Percentiles rank a stretch among this genome's conserved stretches.
Conservation (phyloP, 2,329 filamentous ascomycete genomes). For the Paraphaeosphaeria minitans region DNA sequence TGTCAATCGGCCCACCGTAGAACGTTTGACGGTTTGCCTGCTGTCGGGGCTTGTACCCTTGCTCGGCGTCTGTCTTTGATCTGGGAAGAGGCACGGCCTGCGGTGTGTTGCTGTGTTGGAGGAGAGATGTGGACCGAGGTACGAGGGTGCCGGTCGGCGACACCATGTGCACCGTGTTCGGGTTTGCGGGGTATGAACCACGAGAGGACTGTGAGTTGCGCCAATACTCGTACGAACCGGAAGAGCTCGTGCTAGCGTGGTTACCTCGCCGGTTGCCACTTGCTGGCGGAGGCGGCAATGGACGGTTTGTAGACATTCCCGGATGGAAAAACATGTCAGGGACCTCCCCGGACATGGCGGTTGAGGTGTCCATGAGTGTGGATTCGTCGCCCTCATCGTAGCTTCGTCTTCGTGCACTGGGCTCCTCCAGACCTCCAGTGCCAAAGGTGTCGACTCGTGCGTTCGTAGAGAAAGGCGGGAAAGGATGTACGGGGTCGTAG, state of each 20-base stretch:
- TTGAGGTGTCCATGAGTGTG: constrained; percentile 49
- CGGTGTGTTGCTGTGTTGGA: constrained; percentile 80
- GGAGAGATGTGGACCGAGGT: constrained; percentile 64
- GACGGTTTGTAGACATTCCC: constrained; percentile 66
- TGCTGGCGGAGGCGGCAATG: constrained; percentile 68
- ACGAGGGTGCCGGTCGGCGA: constrained; percentile 41
- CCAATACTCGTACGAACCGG: constrained; percentile 55
- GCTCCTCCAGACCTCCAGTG: constrained; percentile 85
- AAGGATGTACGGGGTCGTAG: constrained; percentile 60
- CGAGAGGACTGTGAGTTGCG: constrained; percentile 39
- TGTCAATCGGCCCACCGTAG: constrained; percentile 41
- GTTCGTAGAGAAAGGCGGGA: constrained; percentile 60
- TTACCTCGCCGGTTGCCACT: constrained; percentile 56
- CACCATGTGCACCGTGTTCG: constrained; percentile 38
- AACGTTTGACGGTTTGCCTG: constrained; percentile 40
- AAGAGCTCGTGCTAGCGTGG: constrained; percentile 40
- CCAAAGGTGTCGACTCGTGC: constrained; percentile 85
- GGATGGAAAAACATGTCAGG: constrained; percentile 95
- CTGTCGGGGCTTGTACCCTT: constrained; percentile 52
- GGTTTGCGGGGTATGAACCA: constrained; percentile 39
- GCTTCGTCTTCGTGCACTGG: constrained; percentile 73
- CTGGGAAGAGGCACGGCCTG: constrained; percentile 80
- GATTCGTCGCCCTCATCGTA: constrained; percentile 92
- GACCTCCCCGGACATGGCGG: constrained; percentile 62
- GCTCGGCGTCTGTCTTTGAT: constrained; percentile 92